Evolutionary conservation across 192 early-diverging fungal genomes (phyloP).

Genomic region (Rhizophlyctis rosea): DNA sequence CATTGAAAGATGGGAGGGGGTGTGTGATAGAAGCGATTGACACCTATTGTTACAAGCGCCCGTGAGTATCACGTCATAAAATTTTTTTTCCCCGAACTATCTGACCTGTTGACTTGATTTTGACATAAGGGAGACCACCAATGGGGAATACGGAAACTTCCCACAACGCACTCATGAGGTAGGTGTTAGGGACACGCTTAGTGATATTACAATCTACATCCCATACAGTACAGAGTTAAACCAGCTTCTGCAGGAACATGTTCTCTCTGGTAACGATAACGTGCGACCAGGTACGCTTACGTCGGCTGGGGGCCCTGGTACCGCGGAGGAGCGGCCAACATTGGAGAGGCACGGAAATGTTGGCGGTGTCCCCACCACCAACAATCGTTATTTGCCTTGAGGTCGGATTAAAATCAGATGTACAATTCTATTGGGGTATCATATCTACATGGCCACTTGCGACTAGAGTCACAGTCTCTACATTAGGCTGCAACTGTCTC

Average conservation of each 20-base stretch:
- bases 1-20: constrained; percentile 5
- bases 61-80: not conserved
- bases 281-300: not conserved
- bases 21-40: constrained; percentile 20
- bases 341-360: constrained; percentile 19
- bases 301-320: not conserved
- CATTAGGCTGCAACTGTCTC: too few species aligned
- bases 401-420: too few species aligned
- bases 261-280: not conserved
- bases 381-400: not conserved
- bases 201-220: too few species aligned
- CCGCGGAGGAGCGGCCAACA: constrained; percentile 24
- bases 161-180: constrained; percentile 19
- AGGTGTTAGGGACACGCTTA: not conserved
- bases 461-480: too few species aligned
- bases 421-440: too few species aligned
- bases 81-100: not conserved
- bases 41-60: constrained; percentile 25
- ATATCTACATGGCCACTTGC: too few species aligned
- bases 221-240: too few species aligned
- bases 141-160: constrained; percentile 31
- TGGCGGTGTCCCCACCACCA: not conserved
- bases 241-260: not conserved
- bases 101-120: not conserved
- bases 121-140: constrained; percentile 19